A percentile compares a stretch with the other conserved stretches of the same genome.
Evolutionary conservation across 495 filamentous ascomycete genomes (phyloP).

Genomic region (Chaetomidium leptoderma): DNA sequence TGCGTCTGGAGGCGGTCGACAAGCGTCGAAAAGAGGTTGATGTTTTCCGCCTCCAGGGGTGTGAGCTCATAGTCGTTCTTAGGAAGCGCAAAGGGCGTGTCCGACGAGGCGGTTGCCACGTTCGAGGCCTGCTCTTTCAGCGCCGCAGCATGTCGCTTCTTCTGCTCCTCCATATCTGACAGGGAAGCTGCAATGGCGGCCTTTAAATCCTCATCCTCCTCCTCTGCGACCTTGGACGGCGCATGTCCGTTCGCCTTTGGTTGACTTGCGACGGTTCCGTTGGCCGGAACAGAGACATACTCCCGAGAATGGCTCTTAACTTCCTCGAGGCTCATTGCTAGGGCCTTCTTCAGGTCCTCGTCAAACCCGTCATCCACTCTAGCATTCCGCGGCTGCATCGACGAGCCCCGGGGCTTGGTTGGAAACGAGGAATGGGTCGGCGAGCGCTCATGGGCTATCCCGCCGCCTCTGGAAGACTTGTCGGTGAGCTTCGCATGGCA

Average conservation of each 20-base stretch:
- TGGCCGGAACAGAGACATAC: conserved; percentile 40
- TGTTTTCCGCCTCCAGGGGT: conserved; percentile 92
- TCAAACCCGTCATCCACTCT: conserved; percentile 82
- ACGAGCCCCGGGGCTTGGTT: conserved; percentile 37
- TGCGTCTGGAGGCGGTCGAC: conserved; percentile 95
- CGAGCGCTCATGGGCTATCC: conserved; percentile 27
- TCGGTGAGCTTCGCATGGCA: conserved; percentile 88
- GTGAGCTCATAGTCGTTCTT: conserved; percentile 94
- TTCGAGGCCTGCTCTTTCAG: conserved; percentile 66
- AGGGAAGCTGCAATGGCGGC: conserved; percentile 96
- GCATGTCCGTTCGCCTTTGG: conserved; percentile 40
- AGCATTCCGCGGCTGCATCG: conserved; percentile 86
- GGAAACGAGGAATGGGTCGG: conserved; percentile 35
- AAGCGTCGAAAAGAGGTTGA: conserved; percentile 90
- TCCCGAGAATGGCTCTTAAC: conserved; percentile 59
- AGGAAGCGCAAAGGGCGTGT: conserved; percentile 52
- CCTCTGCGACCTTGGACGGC: conserved; percentile 53
- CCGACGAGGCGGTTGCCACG: conserved; percentile 33
- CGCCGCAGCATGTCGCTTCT: conserved; percentile 76
- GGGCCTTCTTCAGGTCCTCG: conserved; percentile 84
- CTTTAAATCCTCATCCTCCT: conserved; percentile 89
- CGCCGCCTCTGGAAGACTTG: conserved; percentile 47
- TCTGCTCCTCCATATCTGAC: conserved; percentile 97
- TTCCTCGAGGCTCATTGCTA: conserved; percentile 96
- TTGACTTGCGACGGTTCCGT: conserved; percentile 28